Conservation (phyloP, 495 filamentous ascomycete genomes). For the Hypoxylon intermedium region DNA sequence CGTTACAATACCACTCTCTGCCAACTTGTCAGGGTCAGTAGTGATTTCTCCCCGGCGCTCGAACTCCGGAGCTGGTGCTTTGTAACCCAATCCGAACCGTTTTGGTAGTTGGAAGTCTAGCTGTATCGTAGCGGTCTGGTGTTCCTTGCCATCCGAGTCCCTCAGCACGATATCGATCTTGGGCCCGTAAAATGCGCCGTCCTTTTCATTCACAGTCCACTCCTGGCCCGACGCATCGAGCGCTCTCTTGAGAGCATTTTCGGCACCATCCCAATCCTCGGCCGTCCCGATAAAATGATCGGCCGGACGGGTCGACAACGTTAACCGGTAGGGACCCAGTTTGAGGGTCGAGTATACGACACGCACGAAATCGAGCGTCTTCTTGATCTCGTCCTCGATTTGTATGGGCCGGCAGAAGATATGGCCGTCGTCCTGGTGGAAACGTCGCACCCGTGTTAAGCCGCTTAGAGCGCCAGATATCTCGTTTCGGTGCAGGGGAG, state of each 20-base stretch:
- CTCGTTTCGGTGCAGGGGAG: conserved; percentile 89
- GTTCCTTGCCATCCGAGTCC: conserved; percentile 85
- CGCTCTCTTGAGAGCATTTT: conserved; percentile 72
- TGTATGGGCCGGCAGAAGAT: conserved; percentile 90
- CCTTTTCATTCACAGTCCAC: conserved; percentile 79
- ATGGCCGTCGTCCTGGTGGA: conserved; percentile 95
- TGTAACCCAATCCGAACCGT: conserved; percentile 78
- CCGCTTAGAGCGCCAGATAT: conserved; percentile 84
- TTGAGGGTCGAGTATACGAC: conserved; percentile 78
- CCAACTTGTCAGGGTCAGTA: conserved; percentile 51
- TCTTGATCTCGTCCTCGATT: conserved; percentile 79
- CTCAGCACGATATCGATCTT: conserved; percentile 91
- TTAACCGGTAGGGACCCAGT: conserved; percentile 75
- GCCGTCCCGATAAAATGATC: conserved; percentile 79
- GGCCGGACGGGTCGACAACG: conserved; percentile 79
- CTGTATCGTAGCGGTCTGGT: conserved; percentile 92
- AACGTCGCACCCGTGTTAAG: conserved; percentile 86
- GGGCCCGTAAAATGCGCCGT: conserved; percentile 93
- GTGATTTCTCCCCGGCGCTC: conserved; percentile 63
- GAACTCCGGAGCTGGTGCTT: conserved; percentile 74
- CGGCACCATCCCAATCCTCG: conserved; percentile 84
- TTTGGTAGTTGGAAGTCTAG: conserved; percentile 92
- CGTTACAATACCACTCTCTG: conserved; percentile 61
- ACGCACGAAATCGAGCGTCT: conserved; percentile 80
- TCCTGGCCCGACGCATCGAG: conserved; percentile 68